phyloP scores from a whole-genome alignment of 1,284 basidiomycete species.

The Leccinum glutinopallens region DNA sequence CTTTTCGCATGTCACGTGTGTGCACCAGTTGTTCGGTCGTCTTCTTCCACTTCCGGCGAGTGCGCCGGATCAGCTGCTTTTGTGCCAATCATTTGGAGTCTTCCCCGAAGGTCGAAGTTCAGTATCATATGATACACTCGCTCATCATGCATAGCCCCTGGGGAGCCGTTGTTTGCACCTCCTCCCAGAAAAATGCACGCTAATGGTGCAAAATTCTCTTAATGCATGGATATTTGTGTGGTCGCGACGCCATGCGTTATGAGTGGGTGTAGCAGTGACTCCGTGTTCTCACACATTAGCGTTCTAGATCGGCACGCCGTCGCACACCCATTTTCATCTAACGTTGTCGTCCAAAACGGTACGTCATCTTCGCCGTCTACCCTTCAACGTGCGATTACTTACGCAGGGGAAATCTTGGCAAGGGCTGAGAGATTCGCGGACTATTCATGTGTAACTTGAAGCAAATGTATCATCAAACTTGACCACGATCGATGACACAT shows the following conservation, averaged over 20 bases:
- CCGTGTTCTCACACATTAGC: background rate
- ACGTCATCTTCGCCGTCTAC: background rate
- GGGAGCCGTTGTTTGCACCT: background rate
- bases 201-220: background rate
- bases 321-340: too few relatives aligned
- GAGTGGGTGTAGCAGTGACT: background rate
- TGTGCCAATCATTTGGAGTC: background rate
- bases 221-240: background rate
- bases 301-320: slow-evolving; percentile 6
- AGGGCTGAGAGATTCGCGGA: background rate
- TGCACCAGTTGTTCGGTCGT: background rate
- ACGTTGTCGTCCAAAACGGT: background rate
- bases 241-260: background rate
- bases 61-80: background rate
- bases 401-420: background rate
- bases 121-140: background rate
- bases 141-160: background rate
- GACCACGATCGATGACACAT: background rate
- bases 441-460: background rate
- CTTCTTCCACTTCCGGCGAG: background rate
- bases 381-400: background rate
- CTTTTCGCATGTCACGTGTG: background rate
- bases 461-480: background rate
- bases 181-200: background rate
- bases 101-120: background rate